phyloP scores from a whole-genome alignment of 257 asterid species.

The Prunella vulgaris region DNA sequence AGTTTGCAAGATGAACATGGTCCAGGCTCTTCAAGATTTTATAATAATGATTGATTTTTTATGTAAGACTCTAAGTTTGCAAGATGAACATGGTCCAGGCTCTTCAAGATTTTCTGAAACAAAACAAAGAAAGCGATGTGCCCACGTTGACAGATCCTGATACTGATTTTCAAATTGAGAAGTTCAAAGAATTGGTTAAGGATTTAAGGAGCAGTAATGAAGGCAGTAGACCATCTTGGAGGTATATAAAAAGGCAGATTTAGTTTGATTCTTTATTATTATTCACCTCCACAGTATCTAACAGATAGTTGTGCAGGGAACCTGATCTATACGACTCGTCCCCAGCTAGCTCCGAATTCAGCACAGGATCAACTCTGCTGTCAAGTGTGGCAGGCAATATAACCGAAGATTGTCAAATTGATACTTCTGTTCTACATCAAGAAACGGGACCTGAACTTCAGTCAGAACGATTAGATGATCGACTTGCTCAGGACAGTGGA shows the following conservation, averaged over 20 bases:
- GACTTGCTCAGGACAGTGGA: slow-evolving; percentile 39
- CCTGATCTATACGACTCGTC: slow-evolving; percentile 58
- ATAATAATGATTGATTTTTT: too few relatives aligned
- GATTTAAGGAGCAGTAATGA: slow-evolving; percentile 52
- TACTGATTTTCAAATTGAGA: slow-evolving; percentile 56
- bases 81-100: slow-evolving; percentile 42
- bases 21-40: slow-evolving; percentile 76
- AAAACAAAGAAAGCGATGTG: slow-evolving; percentile 58
- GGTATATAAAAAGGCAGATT: slow-evolving; percentile 39
- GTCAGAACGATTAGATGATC: slow-evolving; percentile 39
- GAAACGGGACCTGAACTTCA: slow-evolving; percentile 37
- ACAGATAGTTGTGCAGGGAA: slow-evolving; percentile 48
- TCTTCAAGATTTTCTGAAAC: slow-evolving; percentile 69
- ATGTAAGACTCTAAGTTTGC: slow-evolving; percentile 16
- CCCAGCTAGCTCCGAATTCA: slow-evolving; percentile 77
- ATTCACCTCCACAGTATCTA: slow-evolving; percentile 26
- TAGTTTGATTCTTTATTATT: background rate
- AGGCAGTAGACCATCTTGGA: slow-evolving; percentile 57
- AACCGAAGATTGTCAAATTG: slow-evolving; percentile 49
- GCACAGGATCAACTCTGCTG: too few relatives aligned
- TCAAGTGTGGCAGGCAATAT: too few relatives aligned
- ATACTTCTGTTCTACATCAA: slow-evolving; percentile 35
- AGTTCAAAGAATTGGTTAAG: slow-evolving; percentile 60
- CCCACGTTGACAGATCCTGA: slow-evolving; percentile 37
- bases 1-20: slow-evolving; percentile 17